Percentiles rank a stretch among this genome's conserved stretches.
Evolutionary conservation across 2,329 filamentous ascomycete genomes (phyloP).

Genomic region (Niveomyces coronatus): DNA sequence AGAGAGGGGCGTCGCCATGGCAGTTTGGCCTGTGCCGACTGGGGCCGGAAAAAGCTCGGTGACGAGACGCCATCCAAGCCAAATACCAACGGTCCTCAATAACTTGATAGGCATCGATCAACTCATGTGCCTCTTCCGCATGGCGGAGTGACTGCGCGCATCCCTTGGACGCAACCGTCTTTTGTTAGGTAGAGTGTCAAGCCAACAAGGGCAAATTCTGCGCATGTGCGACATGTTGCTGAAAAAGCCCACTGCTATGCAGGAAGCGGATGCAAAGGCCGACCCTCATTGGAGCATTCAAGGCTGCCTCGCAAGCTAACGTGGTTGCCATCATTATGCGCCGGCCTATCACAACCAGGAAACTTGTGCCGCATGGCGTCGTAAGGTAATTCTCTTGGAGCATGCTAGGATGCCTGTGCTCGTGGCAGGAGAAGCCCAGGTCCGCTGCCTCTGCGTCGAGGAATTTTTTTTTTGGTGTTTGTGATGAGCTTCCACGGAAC

Average conservation of each 20-base stretch:
- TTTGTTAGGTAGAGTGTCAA: not conserved
- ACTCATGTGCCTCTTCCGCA: no score
- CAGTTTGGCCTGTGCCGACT: not conserved
- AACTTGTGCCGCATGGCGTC: constrained; percentile 5
- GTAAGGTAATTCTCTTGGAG: constrained; percentile 2
- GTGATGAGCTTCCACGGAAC: no score
- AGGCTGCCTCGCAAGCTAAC: constrained; percentile 3
- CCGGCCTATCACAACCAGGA: constrained; percentile 7
- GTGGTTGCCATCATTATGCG: constrained; percentile 4
- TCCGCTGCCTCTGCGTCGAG: not conserved
- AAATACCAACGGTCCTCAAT: no score
- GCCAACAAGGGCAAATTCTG: constrained; percentile 1
- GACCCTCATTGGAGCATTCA: constrained; percentile 8
- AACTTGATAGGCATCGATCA: no score
- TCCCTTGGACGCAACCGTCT: not conserved
- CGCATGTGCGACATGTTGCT: constrained; percentile 6
- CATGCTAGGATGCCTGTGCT: not conserved
- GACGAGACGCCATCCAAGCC: not conserved
- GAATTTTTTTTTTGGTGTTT: no score
- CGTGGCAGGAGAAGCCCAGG: not conserved
- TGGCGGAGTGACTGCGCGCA: no score
- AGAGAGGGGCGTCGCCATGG: no score
- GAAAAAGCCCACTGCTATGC: constrained; percentile 7
- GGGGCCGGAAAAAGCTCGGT: not conserved
- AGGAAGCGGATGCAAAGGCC: constrained; percentile 8